Evolutionary conservation across 1,139 yeast species (phyloP).

Genomic region (Kodamaea derodonti): DNA sequence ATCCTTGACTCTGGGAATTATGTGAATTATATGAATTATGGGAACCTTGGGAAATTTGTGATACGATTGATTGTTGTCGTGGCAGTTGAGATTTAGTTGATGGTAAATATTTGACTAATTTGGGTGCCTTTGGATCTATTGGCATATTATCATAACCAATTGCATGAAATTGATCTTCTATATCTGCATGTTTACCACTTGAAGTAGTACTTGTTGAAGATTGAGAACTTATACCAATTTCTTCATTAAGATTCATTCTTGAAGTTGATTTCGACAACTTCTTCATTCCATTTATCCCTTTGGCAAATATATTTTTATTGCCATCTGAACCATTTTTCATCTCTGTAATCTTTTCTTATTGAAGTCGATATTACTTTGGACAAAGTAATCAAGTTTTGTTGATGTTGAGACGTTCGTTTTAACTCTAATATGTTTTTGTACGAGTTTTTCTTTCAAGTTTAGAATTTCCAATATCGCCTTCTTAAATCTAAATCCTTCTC

Average conservation of each 20-base stretch:
- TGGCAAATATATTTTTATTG: constrained; percentile 7
- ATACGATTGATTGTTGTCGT: constrained; percentile 7
- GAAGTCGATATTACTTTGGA: too few species aligned
- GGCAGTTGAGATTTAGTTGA: constrained; percentile 15
- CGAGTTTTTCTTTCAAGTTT: background rate
- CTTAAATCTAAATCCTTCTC: too few species aligned
- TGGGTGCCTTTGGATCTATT: constrained; percentile 24
- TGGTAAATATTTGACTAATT: constrained; percentile 29
- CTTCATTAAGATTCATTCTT: constrained; percentile 12
- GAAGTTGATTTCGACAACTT: constrained; percentile 14
- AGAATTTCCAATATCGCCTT: too few species aligned
- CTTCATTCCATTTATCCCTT: constrained; percentile 13
- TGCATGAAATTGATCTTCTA: constrained; percentile 26
- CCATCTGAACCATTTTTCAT: constrained; percentile 11
- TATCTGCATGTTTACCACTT: constrained; percentile 1
- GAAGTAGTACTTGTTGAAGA: constrained; percentile 1
- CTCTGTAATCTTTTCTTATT: too few species aligned
- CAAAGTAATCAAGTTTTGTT: too few species aligned
- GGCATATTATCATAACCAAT: constrained; percentile 30
- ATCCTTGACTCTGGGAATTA: background rate
- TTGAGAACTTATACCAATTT: constrained; percentile 3
- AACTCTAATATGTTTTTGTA: background rate
- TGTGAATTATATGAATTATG: background rate
- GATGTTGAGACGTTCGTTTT: background rate
- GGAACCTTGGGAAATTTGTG: constrained; percentile 4